Evolutionary conservation across 176 grass and related monocot species (phyloP).

Genomic region (Bromus sterilis): DNA sequence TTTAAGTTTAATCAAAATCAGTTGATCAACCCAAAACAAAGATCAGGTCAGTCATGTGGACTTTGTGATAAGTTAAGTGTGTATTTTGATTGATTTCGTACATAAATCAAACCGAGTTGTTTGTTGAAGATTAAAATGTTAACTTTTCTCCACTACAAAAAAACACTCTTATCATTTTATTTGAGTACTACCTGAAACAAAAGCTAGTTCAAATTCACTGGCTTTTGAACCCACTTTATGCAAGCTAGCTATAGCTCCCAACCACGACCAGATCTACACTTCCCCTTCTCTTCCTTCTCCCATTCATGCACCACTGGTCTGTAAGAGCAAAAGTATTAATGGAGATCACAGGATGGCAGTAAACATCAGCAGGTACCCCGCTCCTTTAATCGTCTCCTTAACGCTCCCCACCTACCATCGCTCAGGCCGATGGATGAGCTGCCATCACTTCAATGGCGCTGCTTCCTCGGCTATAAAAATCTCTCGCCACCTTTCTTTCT

Average conservation of each 20-base stretch:
- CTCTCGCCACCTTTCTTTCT: background rate
- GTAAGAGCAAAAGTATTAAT: slow-evolving; percentile 23
- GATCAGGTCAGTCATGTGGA: too few relatives aligned
- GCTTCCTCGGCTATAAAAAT: slow-evolving; percentile 23
- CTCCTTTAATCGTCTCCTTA: slow-evolving; percentile 31
- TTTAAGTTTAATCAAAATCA: too few relatives aligned
- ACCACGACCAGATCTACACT: slow-evolving; percentile 15
- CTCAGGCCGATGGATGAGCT: slow-evolving; percentile 32
- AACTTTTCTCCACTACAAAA: too few relatives aligned
- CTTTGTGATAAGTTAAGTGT: too few relatives aligned
- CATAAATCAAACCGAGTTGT: too few relatives aligned
- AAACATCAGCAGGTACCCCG: slow-evolving; percentile 39
- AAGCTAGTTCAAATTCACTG: background rate
- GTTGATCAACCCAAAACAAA: too few relatives aligned
- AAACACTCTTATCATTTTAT: too few relatives aligned
- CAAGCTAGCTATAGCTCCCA: background rate
- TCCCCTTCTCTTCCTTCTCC: background rate
- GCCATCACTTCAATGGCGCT: slow-evolving; percentile 29
- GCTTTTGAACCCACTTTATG: background rate
- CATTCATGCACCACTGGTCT: slow-evolving; percentile 2
- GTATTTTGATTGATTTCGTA: too few relatives aligned
- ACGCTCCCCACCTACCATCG: slow-evolving; percentile 33
- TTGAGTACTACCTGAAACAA: too few relatives aligned
- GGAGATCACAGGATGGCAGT: slow-evolving; percentile 43
- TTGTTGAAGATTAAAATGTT: too few relatives aligned